Conservation (phyloP, 2,329 filamentous ascomycete species). For the Colletotrichum aenigma region DNA sequence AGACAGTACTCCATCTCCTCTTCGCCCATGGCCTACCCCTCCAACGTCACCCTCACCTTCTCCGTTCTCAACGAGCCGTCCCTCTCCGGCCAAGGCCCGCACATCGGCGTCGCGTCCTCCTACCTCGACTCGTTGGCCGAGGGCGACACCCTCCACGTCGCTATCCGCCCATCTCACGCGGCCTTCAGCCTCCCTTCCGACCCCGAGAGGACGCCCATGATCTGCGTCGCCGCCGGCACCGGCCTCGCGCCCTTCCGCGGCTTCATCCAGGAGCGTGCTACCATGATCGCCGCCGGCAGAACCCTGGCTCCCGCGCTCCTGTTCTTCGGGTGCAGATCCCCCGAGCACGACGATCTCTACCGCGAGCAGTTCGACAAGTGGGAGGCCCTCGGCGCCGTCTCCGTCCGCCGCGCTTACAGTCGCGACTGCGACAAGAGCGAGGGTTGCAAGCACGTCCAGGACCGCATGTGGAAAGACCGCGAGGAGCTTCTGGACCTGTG, state of each 20-base stretch:
- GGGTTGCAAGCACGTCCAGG: slow-evolving; percentile 55
- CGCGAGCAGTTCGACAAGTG: slow-evolving; percentile 25
- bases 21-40: slow-evolving; percentile 62
- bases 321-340: slow-evolving; percentile 44
- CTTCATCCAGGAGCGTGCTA: slow-evolving; percentile 39
- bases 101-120: slow-evolving; percentile 65
- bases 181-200: slow-evolving; percentile 47
- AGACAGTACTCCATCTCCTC: slow-evolving; percentile 67
- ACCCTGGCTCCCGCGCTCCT: slow-evolving; percentile 41
- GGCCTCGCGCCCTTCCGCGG: slow-evolving; percentile 49
- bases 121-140: slow-evolving; percentile 58
- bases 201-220: slow-evolving; percentile 44
- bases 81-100: slow-evolving; percentile 50
- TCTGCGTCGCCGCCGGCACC: slow-evolving; percentile 56
- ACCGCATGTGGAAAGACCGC: slow-evolving; percentile 41
- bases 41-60: slow-evolving; percentile 67
- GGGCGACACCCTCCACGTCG: slow-evolving; percentile 52
- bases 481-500: slow-evolving; percentile 35
- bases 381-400: slow-evolving; percentile 47
- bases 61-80: slow-evolving; percentile 60
- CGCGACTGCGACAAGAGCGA: slow-evolving; percentile 44
- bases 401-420: slow-evolving; percentile 62
- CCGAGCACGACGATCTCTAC: slow-evolving; percentile 36
- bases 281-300: slow-evolving; percentile 35
- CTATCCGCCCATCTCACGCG: slow-evolving; percentile 45